These are phyloP conservation scores for Hortaea sp. DNA, from an alignment of 2,329 filamentous ascomycete species.

Conservation along the genomic window DNA sequence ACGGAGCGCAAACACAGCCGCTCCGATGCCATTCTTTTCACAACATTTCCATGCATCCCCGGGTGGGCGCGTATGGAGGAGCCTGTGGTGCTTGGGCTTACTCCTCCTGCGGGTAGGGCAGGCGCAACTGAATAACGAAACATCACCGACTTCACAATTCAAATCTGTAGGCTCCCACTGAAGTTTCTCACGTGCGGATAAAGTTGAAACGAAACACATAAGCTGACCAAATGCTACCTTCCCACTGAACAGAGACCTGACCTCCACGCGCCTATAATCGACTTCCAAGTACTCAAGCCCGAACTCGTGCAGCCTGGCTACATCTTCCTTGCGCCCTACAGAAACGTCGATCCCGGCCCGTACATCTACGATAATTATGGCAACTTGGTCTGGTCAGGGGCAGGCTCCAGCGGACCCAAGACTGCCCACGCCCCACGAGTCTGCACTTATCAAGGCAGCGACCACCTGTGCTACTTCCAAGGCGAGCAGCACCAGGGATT, in stretches of 20 bases:
- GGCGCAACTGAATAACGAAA: constrained; percentile 23
- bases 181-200: not conserved
- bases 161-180: constrained; percentile 22
- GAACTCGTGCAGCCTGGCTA: constrained; percentile 36
- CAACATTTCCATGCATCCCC: not conserved
- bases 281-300: constrained; percentile 22
- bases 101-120: constrained; percentile 5
- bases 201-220: not conserved
- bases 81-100: not conserved
- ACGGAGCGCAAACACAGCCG: not conserved
- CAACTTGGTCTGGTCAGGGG: constrained; percentile 42
- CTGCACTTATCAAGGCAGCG: constrained; percentile 38
- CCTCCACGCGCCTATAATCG: constrained; percentile 28
- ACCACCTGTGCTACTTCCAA: constrained; percentile 45
- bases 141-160: constrained; percentile 27
- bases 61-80: not conserved
- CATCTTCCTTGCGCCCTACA: constrained; percentile 42
- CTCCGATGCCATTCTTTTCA: constrained; percentile 1
- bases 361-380: constrained; percentile 44
- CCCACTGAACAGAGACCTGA: constrained; percentile 26
- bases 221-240: not conserved
- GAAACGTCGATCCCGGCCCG: constrained; percentile 38
- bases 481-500: constrained; percentile 43
- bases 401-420: constrained; percentile 38
- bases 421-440: constrained; percentile 40